Evolutionary conservation across 495 filamentous ascomycete species (phyloP).

Genomic region (Hyaloscypha hepaticicola): DNA sequence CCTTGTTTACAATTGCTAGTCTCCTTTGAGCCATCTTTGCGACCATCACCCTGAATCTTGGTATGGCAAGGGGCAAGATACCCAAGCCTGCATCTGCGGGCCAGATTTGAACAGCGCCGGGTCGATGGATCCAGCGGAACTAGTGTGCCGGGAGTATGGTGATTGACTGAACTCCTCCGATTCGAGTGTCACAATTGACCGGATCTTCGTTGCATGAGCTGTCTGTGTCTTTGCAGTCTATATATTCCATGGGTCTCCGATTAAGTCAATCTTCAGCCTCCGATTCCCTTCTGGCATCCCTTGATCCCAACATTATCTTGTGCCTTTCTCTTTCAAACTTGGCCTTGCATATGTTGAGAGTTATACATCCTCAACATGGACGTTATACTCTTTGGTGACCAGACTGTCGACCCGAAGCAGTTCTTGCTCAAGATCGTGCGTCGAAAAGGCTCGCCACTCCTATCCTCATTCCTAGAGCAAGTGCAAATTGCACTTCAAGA

Average conservation of each 20-base stretch:
- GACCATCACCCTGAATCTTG: constrained; percentile 4
- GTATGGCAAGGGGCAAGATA: background rate
- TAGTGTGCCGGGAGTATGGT: background rate
- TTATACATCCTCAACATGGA: constrained; percentile 7
- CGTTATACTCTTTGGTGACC: constrained; percentile 67
- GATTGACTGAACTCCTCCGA: background rate
- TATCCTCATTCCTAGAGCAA: constrained; percentile 65
- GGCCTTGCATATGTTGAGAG: constrained; percentile 2
- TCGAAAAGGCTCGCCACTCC: constrained; percentile 58
- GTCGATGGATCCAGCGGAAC: background rate
- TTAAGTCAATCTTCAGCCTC: constrained; percentile 2
- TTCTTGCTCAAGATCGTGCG: constrained; percentile 58
- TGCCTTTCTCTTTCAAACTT: background rate
- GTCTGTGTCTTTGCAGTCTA: background rate
- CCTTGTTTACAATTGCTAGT: constrained; percentile 4
- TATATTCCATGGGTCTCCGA: constrained; percentile 5
- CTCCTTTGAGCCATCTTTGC: constrained; percentile 12
- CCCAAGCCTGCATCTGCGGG: background rate
- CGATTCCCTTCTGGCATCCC: constrained; percentile 1
- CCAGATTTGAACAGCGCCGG: constrained; percentile 6
- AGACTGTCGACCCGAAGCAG: constrained; percentile 70
- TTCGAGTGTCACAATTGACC: background rate
- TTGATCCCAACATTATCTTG: background rate
- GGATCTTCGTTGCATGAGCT: background rate
- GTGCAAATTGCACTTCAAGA: constrained; percentile 59